phyloP scores from a whole-genome alignment of 2,329 filamentous ascomycete species.

The Colletotrichum sp. region DNA sequence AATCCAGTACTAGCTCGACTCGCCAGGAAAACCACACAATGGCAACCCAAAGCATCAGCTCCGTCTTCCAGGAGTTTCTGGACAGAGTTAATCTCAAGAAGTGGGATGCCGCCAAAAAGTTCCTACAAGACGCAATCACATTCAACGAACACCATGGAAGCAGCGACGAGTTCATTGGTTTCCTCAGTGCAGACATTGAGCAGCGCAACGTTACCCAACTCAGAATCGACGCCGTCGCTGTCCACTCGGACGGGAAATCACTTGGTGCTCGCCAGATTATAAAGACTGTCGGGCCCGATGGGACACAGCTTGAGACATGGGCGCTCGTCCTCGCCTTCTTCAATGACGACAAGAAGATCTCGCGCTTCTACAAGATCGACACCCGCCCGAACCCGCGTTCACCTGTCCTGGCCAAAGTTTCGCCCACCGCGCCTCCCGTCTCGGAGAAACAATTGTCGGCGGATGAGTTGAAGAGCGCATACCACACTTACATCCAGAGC shows the following conservation, averaged over 20 bases:
- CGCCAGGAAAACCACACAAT: background rate
- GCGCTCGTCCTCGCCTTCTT: background rate
- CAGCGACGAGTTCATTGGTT: background rate
- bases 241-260: background rate
- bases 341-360: background rate
- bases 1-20: background rate
- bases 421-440: background rate
- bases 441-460: background rate
- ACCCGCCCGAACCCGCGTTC: background rate
- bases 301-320: background rate
- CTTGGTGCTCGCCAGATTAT: background rate
- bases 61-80: background rate
- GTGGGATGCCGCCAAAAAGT: background rate
- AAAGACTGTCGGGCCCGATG: background rate
- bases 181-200: background rate
- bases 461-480: background rate
- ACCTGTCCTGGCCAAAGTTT: background rate
- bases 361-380: background rate
- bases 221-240: background rate
- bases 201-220: background rate
- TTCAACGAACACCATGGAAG: background rate
- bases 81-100: background rate
- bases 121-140: background rate
- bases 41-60: background rate
- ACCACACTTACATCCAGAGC: background rate